These are phyloP conservation scores for Fusarium hostae DNA, from an alignment of 2,329 filamentous ascomycete genomes.

Conservation along the genomic window DNA sequence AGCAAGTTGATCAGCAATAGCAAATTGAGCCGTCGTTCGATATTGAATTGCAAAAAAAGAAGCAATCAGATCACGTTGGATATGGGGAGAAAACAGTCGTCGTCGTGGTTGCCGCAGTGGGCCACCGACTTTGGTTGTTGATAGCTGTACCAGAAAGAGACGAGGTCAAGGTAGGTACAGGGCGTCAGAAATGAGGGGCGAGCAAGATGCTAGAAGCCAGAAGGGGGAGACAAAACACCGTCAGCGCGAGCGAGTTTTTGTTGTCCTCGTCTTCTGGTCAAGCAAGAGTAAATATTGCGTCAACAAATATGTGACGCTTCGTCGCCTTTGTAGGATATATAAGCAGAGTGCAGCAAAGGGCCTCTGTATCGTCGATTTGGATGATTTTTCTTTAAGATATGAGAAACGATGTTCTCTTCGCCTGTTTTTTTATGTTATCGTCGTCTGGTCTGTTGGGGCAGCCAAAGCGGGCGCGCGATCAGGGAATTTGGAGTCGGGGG, in stretches of 20 bases:
- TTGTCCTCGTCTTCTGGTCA: conserved; percentile 31
- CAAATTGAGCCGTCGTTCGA: conserved; percentile 17
- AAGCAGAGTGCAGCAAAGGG: conserved; percentile 4
- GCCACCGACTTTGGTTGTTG: conserved; percentile 45
- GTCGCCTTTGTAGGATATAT: conserved; percentile 34
- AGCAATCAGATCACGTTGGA: conserved; percentile 38
- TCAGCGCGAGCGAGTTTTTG: conserved; percentile 42
- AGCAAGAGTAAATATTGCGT: conserved; percentile 27
- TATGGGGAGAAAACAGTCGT: conserved; percentile 40
- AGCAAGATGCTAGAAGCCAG: conserved; percentile 15
- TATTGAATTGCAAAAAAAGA: conserved; percentile 20
- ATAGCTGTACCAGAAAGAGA: conserved; percentile 43
- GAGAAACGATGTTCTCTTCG: conserved; percentile 26
- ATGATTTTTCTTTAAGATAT: neutral
- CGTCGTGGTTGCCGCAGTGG: conserved; percentile 49
- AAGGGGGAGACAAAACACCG: conserved; percentile 35
- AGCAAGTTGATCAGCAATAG: conserved; percentile 23
- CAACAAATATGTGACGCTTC: conserved; percentile 37
- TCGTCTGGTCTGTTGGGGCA: conserved; percentile 38
- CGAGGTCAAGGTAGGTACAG: conserved; percentile 35
- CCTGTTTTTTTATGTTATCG: conserved; percentile 13
- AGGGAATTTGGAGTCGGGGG: conserved; percentile 41
- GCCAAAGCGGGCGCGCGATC: conserved; percentile 41
- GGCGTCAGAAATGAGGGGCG: conserved; percentile 40
- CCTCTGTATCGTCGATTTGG: conserved; percentile 15